Conservation (phyloP, 768 basidiomycete species). For the Saitozyma sp. region DNA sequence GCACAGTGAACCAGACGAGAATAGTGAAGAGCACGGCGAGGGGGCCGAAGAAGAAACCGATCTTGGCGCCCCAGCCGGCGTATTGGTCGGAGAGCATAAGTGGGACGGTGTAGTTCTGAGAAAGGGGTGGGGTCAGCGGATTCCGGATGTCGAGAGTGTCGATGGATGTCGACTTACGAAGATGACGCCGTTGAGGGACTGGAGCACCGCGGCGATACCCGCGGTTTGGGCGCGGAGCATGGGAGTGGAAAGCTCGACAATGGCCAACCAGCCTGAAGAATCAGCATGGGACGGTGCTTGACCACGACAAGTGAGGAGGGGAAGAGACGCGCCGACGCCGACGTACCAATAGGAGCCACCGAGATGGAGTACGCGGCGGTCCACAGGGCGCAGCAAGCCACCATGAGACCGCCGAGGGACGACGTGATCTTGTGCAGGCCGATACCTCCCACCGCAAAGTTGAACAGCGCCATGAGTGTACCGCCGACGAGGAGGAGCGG, state of each 20-base stretch:
- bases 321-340: background rate
- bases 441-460: constrained; percentile 13
- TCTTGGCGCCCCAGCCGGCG: constrained; percentile 28
- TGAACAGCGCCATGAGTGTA: constrained; percentile 9
- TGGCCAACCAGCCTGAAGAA: constrained; percentile 18
- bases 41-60: constrained; percentile 21
- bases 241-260: constrained; percentile 28
- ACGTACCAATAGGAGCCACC: constrained; percentile 13
- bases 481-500: constrained; percentile 16
- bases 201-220: constrained; percentile 20
- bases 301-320: no score
- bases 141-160: no score
- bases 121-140: background rate
- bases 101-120: constrained; percentile 19
- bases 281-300: no score
- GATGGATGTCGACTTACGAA: constrained; percentile 16
- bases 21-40: constrained; percentile 9
- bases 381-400: constrained; percentile 10
- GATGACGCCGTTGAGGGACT: constrained; percentile 20
- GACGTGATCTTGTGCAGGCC: constrained; percentile 8
- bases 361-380: constrained; percentile 16
- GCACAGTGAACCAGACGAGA: constrained; percentile 22
- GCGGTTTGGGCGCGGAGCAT: constrained; percentile 25
- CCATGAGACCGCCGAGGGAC: constrained; percentile 9
- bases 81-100: constrained; percentile 26